Evolutionary conservation across 164 flowering plant species (phyloP), one percentile per base, ranked within the genome.

Genomic region (Annona cherimola): DNA sequence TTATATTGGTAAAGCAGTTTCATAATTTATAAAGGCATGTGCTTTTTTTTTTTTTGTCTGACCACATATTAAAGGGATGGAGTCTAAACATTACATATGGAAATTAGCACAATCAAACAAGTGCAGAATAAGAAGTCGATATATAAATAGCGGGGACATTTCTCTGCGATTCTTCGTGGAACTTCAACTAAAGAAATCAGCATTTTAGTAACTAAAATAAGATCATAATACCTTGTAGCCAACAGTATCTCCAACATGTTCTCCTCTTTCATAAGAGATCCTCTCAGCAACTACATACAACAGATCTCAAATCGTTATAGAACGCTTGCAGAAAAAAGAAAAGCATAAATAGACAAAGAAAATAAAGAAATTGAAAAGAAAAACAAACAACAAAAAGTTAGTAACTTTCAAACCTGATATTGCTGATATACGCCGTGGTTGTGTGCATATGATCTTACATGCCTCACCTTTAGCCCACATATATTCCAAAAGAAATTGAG

Each of bases 391-490:
- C n/a, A 62, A 62, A 54, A 35, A 50, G 3, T 50, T 50, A 50
- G 57, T 9, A 2, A 26, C 35, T 26, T 26, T 57, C 20, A 54
- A 69, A 90, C 99, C 99, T 86, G 99, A 91, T 61, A 73, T 87
- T 59, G 98, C 98, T 57, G 99, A 96, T 77, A 96, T 91, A 70
- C 99, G 88, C 46, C 99, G 84, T 73, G 99, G 99, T 80, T 96
- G 99, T 45, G 98, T 89, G 68, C 99, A 96, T 14, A 96, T 80
- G 71, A 96, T 82, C 81, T 91, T 96, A 82, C 99, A 93, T 1
- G 86, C 62, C 79, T 88, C 79, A 16, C 94, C 87, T 82, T 86
- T 88, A 57, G 84, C 78, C 99, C 99, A 96, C 84, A 83, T 84
- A 68, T 88, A 61, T 64, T 96, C 99, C 83, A 93, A 79, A 75